These are phyloP conservation scores for Fusarium abutilonis DNA, from an alignment of 2,329 filamentous ascomycete genomes.

Conservation along the genomic window DNA sequence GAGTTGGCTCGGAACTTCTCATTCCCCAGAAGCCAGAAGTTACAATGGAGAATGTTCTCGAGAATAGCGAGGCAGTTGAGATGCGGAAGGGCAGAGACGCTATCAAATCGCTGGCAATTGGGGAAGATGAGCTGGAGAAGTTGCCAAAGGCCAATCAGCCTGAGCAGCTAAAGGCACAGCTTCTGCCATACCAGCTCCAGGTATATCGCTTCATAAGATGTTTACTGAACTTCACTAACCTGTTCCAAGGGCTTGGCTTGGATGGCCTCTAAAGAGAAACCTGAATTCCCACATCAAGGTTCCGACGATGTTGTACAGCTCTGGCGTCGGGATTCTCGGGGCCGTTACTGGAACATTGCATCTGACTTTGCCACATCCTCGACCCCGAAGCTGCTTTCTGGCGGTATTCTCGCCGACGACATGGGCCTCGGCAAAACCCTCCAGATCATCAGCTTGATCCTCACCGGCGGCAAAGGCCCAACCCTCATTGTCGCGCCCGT, in stretches of 20 bases:
- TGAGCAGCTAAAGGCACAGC: constrained; percentile 66
- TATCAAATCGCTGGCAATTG: constrained; percentile 75
- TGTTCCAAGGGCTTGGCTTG: constrained; percentile 75
- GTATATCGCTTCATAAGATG: constrained; percentile 45
- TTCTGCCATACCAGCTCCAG: constrained; percentile 82
- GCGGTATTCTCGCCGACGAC: constrained; percentile 86
- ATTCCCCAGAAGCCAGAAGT: constrained; percentile 50
- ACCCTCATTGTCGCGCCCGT: constrained; percentile 86
- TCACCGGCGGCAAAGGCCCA: constrained; percentile 65
- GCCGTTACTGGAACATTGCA: constrained; percentile 69
- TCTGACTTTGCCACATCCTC: constrained; percentile 67
- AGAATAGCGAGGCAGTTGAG: constrained; percentile 73
- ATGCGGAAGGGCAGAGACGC: constrained; percentile 71
- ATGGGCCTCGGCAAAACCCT: constrained; percentile 94
- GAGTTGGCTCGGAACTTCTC: constrained; percentile 46
- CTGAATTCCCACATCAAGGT: constrained; percentile 67
- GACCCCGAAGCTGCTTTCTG: constrained; percentile 73
- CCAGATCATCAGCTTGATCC: constrained; percentile 82
- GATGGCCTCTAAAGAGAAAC: constrained; percentile 81
- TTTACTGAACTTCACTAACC: constrained; percentile 31
- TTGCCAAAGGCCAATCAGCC: constrained; percentile 81
- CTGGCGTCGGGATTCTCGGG: constrained; percentile 69
- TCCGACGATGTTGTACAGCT: constrained; percentile 74
- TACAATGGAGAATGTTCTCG: constrained; percentile 71
- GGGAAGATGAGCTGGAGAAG: constrained; percentile 73